Evolutionary conservation across 2,329 filamentous ascomycete genomes (phyloP).

Genomic region (Colletotrichum tropicicola): DNA sequence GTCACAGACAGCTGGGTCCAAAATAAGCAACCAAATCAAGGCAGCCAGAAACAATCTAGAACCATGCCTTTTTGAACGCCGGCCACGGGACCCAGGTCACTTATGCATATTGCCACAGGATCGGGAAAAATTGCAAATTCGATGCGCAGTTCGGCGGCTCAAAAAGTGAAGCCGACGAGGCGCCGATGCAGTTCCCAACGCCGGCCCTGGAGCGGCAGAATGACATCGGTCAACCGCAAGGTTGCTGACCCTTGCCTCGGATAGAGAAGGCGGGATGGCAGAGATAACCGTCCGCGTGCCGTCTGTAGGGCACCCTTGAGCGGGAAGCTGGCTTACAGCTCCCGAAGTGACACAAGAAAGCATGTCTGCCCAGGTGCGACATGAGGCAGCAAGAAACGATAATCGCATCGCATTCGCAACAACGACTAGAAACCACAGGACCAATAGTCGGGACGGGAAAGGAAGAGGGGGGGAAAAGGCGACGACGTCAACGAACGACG

Average conservation of each 20-base stretch:
- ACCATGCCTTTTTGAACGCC: background rate
- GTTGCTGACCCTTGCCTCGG: too few relatives aligned
- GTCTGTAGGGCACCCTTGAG: background rate
- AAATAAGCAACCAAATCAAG: background rate
- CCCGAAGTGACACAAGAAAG: constrained; percentile 13
- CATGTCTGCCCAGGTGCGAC: constrained; percentile 15
- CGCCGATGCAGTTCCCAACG: background rate
- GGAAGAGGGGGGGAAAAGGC: background rate
- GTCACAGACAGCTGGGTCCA: background rate
- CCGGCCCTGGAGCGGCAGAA: too few relatives aligned
- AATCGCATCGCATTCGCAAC: background rate
- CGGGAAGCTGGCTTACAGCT: background rate
- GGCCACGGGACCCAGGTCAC: background rate
- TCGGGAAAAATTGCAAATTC: background rate
- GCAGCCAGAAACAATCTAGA: constrained; percentile 5
- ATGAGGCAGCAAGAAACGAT: background rate
- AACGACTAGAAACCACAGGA: too few relatives aligned
- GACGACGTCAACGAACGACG: background rate
- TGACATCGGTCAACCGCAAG: too few relatives aligned
- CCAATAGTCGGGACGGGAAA: background rate
- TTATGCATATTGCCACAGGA: background rate
- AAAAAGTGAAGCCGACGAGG: background rate
- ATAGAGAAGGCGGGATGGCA: background rate
- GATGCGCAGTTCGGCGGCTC: background rate
- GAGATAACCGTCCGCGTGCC: background rate